A percentile compares a stretch with the other conserved stretches of the same genome.
Conservation (phyloP, 2,329 filamentous ascomycete species). For the Penicillium sp. region DNA sequence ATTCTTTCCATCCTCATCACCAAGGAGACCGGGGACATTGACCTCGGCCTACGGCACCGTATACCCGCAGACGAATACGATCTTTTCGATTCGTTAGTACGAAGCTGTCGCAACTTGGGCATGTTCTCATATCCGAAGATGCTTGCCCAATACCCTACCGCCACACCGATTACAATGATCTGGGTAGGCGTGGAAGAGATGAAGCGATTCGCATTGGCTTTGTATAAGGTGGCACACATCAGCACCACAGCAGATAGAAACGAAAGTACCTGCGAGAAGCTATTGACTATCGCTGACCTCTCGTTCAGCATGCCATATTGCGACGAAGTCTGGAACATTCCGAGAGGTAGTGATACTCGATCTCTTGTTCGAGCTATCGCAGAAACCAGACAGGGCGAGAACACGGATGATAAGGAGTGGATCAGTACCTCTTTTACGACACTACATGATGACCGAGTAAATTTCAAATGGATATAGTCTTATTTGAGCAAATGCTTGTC, state of each 20-base stretch:
- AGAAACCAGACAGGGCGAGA: constrained; percentile 6
- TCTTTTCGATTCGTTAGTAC: constrained; percentile 23
- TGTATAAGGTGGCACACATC: constrained; percentile 25
- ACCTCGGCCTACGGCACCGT: constrained; percentile 13
- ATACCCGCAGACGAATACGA: constrained; percentile 13
- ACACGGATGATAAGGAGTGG: constrained; percentile 17
- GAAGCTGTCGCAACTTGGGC: constrained; percentile 23
- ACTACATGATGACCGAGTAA: constrained; percentile 8
- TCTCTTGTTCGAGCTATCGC: neutral
- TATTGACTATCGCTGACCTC: constrained; percentile 23
- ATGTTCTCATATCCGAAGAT: constrained; percentile 30
- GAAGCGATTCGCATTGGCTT: constrained; percentile 29
- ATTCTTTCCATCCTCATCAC: constrained; percentile 25
- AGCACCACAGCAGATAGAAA: neutral
- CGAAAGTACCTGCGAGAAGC: constrained; percentile 5
- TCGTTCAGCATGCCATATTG: constrained; percentile 25
- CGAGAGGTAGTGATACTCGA: neutral
- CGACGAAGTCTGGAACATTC: constrained; percentile 21
- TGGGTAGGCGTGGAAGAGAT: constrained; percentile 28
- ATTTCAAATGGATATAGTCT: constrained; percentile 17
- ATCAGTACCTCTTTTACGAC: constrained; percentile 13
- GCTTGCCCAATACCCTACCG: constrained; percentile 15
- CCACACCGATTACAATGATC: constrained; percentile 20
- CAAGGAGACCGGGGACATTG: constrained; percentile 2
- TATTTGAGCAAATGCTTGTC: neutral